Evolutionary conservation across 2,329 filamentous ascomycete genomes (phyloP), one percentile per base, ranked within the genome.

Genomic region (Plectosphaerella plurivora): DNA sequence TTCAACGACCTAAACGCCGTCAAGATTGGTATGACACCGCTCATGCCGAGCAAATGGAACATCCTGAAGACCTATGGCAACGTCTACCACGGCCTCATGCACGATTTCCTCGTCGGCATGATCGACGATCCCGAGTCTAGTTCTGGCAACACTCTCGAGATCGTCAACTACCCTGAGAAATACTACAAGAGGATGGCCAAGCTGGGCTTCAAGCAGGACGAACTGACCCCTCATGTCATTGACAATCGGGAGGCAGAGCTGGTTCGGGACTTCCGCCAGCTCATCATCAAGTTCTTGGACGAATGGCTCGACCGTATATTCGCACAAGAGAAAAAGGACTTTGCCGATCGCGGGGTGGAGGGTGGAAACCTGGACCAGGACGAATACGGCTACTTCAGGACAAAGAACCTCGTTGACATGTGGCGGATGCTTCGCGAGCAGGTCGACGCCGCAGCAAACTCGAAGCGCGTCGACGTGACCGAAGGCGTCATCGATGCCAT

Each of bases 351-450:
- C 57, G 86, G 84, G 60, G 79, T 86, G 54, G 89, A 91, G 62
- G 81, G 79, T 48, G 79, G 79, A 58, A 89, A 92, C 64, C 78
- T 97, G 57, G 91, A 96, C 66, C 84, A 84, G 61, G 91, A 95
- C 69, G 86, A 92, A 64, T 91, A 95, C 67, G 91, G 91, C 55
- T 92, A 90, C 68, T 92, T 96, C 73, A 87, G 93, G 48, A 97
- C 92, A 49, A 92, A 89, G 72, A 96, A 92, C 55, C 77, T 96
- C 51, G 88, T 92, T 52, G 92, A 96, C 63, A 88, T 97, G 77
- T 99, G 95, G 92, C 88, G 92, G 55, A 97, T 99, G 91, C 78
- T 99, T 57, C 86, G 89, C 59, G 93, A 99, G 70, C 94, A 99
- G 70, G 82, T 96, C 35, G 83, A 88, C 57, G 90, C 91, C 0